Percentiles rank a stretch among this genome's conserved stretches.
phyloP scores from a whole-genome alignment of 257 asterid species.

The Solanum ahanhuiri region DNA sequence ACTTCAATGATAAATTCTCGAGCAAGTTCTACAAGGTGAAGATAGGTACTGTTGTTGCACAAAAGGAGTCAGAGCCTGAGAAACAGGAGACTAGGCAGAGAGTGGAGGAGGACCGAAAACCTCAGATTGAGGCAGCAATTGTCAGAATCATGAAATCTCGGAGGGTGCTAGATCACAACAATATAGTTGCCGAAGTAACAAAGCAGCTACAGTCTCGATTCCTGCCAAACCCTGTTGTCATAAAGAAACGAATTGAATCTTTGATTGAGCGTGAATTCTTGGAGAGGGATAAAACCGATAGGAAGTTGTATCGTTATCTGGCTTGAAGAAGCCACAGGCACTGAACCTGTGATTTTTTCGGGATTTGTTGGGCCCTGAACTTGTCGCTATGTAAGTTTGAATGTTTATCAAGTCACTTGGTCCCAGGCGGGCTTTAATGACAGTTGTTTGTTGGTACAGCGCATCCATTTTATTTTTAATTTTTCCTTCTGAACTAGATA shows the following conservation, averaged over 20 bases:
- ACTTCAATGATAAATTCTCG: constrained; percentile 15
- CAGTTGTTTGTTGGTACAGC: not conserved
- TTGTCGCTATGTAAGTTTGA: not conserved
- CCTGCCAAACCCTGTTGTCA: constrained; percentile 23
- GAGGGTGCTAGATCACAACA: constrained; percentile 22
- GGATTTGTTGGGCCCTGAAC: not conserved
- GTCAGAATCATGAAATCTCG: constrained; percentile 27
- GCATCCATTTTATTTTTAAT: not conserved
- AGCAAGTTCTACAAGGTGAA: constrained; percentile 17
- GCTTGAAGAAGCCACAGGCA: constrained; percentile 11
- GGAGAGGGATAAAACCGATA: constrained; percentile 22
- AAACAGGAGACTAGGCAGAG: constrained; percentile 24
- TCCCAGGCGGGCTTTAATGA: not conserved
- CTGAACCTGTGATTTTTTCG: not conserved
- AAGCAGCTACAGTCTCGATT: constrained; percentile 22
- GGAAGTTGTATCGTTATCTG: constrained; percentile 23
- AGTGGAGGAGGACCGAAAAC: constrained; percentile 28
- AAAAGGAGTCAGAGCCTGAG: constrained; percentile 23
- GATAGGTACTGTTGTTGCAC: constrained; percentile 26
- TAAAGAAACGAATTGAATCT: constrained; percentile 22
- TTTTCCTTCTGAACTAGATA: not conserved
- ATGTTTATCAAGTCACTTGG: not conserved
- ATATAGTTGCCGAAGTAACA: constrained; percentile 20
- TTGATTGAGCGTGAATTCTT: constrained; percentile 24
- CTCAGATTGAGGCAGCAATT: constrained; percentile 27